Evolutionary conservation across 2,329 filamentous ascomycete species (phyloP).

Genomic region (Parastagonospora nodorum): DNA sequence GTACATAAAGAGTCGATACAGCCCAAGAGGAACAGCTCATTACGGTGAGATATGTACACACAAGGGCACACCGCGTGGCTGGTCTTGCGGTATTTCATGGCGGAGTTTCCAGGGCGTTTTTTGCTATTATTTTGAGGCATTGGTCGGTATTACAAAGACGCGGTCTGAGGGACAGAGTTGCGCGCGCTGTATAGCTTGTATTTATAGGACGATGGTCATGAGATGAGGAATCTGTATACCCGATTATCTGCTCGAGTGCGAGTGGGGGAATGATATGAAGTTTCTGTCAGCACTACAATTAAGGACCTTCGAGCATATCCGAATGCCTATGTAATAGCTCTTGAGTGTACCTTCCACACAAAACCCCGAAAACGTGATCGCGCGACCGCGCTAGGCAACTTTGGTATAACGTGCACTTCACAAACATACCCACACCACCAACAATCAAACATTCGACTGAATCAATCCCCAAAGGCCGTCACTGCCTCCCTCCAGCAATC

Average conservation of each 20-base stretch:
- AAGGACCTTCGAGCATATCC: too few relatives aligned
- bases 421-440: conserved; percentile 19
- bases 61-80: background rate
- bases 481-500: conserved; percentile 1
- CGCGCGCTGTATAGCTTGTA: too few relatives aligned
- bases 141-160: too few relatives aligned
- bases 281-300: too few relatives aligned
- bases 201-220: background rate
- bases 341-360: background rate
- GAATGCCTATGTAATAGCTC: too few relatives aligned
- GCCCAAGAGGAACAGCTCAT: conserved; percentile 25
- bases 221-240: background rate
- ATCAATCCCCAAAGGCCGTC: conserved; percentile 9
- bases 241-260: too few relatives aligned
- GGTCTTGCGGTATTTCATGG: background rate
- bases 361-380: conserved; percentile 26
- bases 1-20: conserved; percentile 38
- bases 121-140: background rate
- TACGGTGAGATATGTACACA: conserved; percentile 11
- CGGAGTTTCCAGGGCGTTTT: background rate
- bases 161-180: too few relatives aligned
- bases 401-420: conserved; percentile 17
- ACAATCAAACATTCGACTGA: background rate
- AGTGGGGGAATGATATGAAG: too few relatives aligned
- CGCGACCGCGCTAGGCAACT: conserved; percentile 30